Base-by-base conservation (phyloP, 106 monocot genomes). In the Allium cepa region DNA sequence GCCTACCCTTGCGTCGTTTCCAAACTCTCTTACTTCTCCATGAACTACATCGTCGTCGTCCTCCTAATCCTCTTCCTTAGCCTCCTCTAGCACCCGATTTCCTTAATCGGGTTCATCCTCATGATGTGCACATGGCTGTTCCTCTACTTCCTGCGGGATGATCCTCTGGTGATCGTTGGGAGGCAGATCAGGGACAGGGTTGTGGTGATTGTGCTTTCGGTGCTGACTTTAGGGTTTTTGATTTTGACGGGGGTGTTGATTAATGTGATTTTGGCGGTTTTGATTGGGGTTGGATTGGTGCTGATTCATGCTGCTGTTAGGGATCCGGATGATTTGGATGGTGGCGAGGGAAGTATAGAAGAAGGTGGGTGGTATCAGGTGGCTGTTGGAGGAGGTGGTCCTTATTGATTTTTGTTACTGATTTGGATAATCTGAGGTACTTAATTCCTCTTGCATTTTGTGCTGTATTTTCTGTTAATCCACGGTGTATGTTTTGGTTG, bases 21-120 rank as follows among this genome's bases (percentile, higher is more conserved):
- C 65, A 96, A 96, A 78, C 46, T 66, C 57, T 60, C 50, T 63
- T 80, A 91, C 83, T 96, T 88, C 78, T 59, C 85, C 79, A 78
- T 79, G 81, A 91, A 96, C 81, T 96, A 96, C 82, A 80, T 88
- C 73, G 83, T 96, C 73, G 47, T 79, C 73, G 67, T 78, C 53
- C 76, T 88, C 59, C 8, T 80, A 27, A 27, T 78, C 45, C 78
- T 72, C 75, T 81, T 85, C 78, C 22, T 81, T 48, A 65, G 61
- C 70, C 47, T 81, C 73, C 83, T 96, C 75, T 91, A 85, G 91
- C 84, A 88, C 66, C 85, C 76, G 27, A 66, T 88, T 64, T 75
- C 16, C 75, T 12, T 83, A 70, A 59, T 79, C 81, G 81, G 81
- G 67, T 79, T 84, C 84, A 8, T 74, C 67, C 49, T 22, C 69